These are phyloP conservation scores for Rhipidocladum racemiflorum DNA, from an alignment of 176 grass and related monocot genomes.

Conservation along the genomic window DNA sequence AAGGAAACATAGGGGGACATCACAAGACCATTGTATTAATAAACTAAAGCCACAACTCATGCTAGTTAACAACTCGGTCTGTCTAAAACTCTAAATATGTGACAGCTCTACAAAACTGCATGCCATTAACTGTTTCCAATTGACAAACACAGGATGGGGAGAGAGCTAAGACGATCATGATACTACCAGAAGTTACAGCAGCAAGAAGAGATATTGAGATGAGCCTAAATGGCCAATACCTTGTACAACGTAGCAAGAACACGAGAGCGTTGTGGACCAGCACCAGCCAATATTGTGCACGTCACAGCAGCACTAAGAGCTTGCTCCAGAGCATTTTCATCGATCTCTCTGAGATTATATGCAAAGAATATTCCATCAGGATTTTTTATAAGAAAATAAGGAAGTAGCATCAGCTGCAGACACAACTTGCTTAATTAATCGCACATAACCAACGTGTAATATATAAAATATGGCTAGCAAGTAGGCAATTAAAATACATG, in stretches of 20 bases:
- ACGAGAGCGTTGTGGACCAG: conserved; percentile 91
- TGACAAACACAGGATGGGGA: not conserved
- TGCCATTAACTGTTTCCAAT: not conserved
- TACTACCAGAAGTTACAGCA: not conserved
- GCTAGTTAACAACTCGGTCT: not conserved
- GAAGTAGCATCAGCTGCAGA: not conserved
- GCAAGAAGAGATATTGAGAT: not conserved
- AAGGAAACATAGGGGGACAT: not conserved
- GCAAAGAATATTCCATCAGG: conserved; percentile 25
- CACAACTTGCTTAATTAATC: not conserved
- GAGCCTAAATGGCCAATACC: conserved; percentile 40
- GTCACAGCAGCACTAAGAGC: conserved; percentile 95
- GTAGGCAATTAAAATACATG: not conserved
- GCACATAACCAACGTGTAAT: not conserved
- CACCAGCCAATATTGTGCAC: conserved; percentile 97
- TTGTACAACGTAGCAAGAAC: conserved; percentile 98
- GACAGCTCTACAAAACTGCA: not conserved
- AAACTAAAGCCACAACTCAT: not conserved
- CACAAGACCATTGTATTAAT: not conserved
- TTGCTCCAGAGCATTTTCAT: conserved; percentile 96
- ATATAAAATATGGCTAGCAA: not conserved
- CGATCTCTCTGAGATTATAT: conserved; percentile 69
- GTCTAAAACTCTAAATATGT: not conserved
- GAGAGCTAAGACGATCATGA: not conserved
- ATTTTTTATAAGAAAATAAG: not conserved